Evolutionary conservation across 257 asterid species (phyloP).

Genomic region (Solanum chmielewskii): DNA sequence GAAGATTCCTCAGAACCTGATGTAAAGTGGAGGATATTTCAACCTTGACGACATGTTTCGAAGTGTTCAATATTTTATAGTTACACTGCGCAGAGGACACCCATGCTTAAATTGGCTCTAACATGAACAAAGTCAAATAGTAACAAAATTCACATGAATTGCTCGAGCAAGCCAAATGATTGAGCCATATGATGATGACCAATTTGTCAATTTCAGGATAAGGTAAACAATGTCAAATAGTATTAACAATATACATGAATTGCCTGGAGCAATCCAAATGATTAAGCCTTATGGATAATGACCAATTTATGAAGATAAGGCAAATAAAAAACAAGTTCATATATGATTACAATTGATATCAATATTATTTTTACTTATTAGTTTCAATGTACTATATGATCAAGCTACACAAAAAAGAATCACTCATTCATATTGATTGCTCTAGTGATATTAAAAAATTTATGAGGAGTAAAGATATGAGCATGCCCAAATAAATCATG

Average conservation of each 20-base stretch:
- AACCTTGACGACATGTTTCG: background rate
- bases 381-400: too few species aligned
- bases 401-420: too few species aligned
- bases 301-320: too few species aligned
- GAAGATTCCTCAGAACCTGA: background rate
- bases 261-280: too few species aligned
- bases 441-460: too few species aligned
- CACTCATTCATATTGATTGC: too few species aligned
- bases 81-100: background rate
- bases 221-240: too few species aligned
- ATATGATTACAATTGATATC: too few species aligned
- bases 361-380: too few species aligned
- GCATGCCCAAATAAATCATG: background rate
- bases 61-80: background rate
- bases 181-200: background rate
- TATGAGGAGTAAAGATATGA: background rate
- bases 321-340: too few species aligned
- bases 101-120: background rate
- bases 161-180: background rate
- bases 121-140: background rate
- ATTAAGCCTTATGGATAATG: too few species aligned
- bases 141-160: background rate
- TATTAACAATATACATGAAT: too few species aligned
- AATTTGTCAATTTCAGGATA: background rate
- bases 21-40: background rate